phyloP scores from a whole-genome alignment of 768 basidiomycete genomes.

The Leccinum arenicola region DNA sequence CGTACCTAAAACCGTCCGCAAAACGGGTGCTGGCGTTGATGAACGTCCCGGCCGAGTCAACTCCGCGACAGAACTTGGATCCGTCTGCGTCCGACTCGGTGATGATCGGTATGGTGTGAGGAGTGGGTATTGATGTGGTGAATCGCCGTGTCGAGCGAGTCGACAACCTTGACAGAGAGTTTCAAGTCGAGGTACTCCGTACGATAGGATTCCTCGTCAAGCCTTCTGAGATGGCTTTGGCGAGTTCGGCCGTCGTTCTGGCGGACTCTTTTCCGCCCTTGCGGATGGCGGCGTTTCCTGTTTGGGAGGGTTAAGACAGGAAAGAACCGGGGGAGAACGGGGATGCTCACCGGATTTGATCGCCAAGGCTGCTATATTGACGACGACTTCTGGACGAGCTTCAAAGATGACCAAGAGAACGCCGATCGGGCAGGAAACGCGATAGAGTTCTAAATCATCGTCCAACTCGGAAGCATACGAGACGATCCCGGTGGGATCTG shows the following conservation, averaged over 20 bases:
- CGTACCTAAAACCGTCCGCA: conserved; percentile 94
- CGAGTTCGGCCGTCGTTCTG: conserved; percentile 71
- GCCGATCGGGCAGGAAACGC: conserved; percentile 95
- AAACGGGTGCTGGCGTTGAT: conserved; percentile 96
- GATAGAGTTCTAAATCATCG: conserved; percentile 82
- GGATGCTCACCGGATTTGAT: conserved; percentile 83
- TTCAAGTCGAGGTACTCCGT: conserved; percentile 89
- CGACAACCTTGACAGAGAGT: conserved; percentile 74
- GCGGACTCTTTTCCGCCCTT: conserved; percentile 98
- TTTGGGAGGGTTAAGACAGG: background rate
- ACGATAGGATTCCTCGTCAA: conserved; percentile 68
- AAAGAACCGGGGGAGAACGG: background rate
- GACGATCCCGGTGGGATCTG: conserved; percentile 83
- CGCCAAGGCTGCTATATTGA: conserved; percentile 93
- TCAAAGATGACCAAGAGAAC: conserved; percentile 97
- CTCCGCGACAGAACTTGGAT: conserved; percentile 76
- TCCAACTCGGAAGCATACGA: conserved; percentile 90
- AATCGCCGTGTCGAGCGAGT: conserved; percentile 73
- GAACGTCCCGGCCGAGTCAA: conserved; percentile 91
- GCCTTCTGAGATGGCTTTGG: conserved; percentile 76
- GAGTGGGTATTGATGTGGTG: conserved; percentile 89
- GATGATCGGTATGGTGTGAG: conserved; percentile 96
- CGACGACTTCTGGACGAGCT: conserved; percentile 94
- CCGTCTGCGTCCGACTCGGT: conserved; percentile 71
- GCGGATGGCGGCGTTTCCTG: conserved; percentile 94